Base-by-base conservation (phyloP, 139 green algal genomes). In the Deuterostichococcus epilithicus region DNA sequence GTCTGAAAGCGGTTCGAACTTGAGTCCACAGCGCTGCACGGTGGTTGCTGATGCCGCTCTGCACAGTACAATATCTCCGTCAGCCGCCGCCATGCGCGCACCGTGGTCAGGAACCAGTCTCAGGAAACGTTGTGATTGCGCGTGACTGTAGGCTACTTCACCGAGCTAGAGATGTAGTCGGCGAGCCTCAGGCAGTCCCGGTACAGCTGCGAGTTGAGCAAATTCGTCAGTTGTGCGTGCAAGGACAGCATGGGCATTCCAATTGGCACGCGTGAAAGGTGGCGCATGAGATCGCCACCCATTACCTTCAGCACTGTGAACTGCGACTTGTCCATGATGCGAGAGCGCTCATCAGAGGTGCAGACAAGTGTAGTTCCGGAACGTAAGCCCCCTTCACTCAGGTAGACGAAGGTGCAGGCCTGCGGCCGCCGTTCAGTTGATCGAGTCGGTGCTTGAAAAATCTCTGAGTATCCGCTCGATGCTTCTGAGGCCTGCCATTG, bases 161-260 rank as follows among this genome's bases (percentile, higher is more conserved):
- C 84, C 84, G 86, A 80, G 33, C 77, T 86, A 25, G 76, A 76
- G 22, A 91, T 84, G 75, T 91, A 91, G 52, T 91, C 86, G 5
- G 87, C 87, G 1, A 91, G 74, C 3, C 86, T 63, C 38, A 91
- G 67, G 65, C 86, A 91, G 78, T 91, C 87, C 10, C 84, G 72
- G 58, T 86, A 91, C 0, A 91, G 77, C 79, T 83, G 68, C 74
- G 77, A 44, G 38, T 23, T n/a, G 18, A 66, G 26, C 34, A 60
- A 47, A 76, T 39, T 37, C 18, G 65, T 35, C 20, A 63, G 58
- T 22, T 15, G 23, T 36, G 39, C 65, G 23, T 22, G 25, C 20
- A 36, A 33, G 28, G 37, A 66, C 37, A 65, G 34, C 20, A 34
- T 65, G 8, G 38, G 23, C 33, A 34, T 35, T 22, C 36, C n/a